Base-by-base conservation (phyloP, 176 grass and related monocot genomes). In the Puccinellia tenuiflora region DNA sequence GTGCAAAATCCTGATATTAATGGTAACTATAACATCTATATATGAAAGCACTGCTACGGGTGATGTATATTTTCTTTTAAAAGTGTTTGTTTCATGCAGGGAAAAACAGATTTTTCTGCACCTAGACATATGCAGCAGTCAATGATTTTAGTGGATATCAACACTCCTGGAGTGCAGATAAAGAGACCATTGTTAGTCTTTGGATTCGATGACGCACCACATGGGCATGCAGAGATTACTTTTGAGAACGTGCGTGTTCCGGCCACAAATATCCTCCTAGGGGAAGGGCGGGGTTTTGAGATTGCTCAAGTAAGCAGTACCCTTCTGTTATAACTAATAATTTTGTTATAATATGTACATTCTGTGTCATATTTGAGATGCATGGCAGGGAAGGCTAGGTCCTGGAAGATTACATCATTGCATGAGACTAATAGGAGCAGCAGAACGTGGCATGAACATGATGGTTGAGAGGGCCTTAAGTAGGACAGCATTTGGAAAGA, bases 351-450 rank as follows among this genome's bases (percentile, higher is more conserved):
- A 6, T 34, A 17, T 81, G 47, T 54, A 42, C 48, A 17, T 47
- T 71, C 40, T 71, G 1, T 45, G 5, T 66, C 40, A 85, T 33
- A 70, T 77, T 34, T 26, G 40, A 66, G 46, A 59, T 83, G 46
- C 37, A 86, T 76, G 87, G 43, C 92, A 98, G 96, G 96, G 96
- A 85, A 93, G 96, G 83, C 89, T 98, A 37, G 96, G 96, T 83
- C 96, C 96, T 20, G 96, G 96, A 56, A 91, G 96, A 84, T 76
- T 98, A 52, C 96, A 98, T 85, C 96, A 98, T 79, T 98, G 96
- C 87, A 92, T 98, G 91, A 86, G 96, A 78, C 84, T 94, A 70
- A 83, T 93, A 50, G 96, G 96, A n/a, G 90, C 91, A 88, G 96
- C 93, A 13, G 96, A 95, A 77, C 90, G 96, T 85, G 96, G 92